Percentiles rank a stretch among this genome's conserved stretches.
phyloP scores from a whole-genome alignment of 306 rosid genomes.

The Dryas drummondii region DNA sequence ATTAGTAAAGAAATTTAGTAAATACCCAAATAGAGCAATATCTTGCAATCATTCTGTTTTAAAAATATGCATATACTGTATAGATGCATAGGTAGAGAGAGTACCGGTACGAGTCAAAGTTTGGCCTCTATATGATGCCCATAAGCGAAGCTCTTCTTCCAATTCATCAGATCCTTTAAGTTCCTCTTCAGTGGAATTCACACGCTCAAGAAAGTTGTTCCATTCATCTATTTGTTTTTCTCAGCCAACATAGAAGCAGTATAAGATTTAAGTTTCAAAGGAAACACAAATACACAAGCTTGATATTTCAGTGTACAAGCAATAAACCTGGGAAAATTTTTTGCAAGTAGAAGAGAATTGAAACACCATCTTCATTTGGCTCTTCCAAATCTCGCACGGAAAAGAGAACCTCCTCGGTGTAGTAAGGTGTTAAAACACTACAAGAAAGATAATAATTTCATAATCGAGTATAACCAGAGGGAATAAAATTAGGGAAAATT shows the following conservation, averaged over 20 bases:
- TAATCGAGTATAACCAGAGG: background rate
- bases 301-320: background rate
- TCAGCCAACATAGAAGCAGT: conserved; percentile 14
- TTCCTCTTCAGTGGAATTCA: conserved; percentile 60
- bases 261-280: background rate
- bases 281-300: background rate
- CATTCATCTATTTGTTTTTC: conserved; percentile 72
- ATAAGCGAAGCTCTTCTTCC: conserved; percentile 85
- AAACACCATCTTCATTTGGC: conserved; percentile 92
- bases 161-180: conserved; percentile 65
- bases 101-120: conserved; percentile 91
- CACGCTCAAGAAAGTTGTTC: conserved; percentile 85
- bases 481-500: background rate
- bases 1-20: conserved; percentile 27
- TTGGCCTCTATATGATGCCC: conserved; percentile 99
- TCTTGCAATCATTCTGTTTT: background rate
- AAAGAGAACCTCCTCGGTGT: conserved; percentile 93
- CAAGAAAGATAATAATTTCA: conserved; percentile 24
- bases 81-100: background rate
- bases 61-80: background rate
- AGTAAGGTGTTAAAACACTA: conserved; percentile 94
- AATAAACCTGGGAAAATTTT: conserved; percentile 87
- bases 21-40: conserved; percentile 11
- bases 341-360: conserved; percentile 89
- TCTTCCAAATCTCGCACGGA: conserved; percentile 67